Conservation (phyloP, 2,329 filamentous ascomycete species). For the Cryphonectria carpinicola region DNA sequence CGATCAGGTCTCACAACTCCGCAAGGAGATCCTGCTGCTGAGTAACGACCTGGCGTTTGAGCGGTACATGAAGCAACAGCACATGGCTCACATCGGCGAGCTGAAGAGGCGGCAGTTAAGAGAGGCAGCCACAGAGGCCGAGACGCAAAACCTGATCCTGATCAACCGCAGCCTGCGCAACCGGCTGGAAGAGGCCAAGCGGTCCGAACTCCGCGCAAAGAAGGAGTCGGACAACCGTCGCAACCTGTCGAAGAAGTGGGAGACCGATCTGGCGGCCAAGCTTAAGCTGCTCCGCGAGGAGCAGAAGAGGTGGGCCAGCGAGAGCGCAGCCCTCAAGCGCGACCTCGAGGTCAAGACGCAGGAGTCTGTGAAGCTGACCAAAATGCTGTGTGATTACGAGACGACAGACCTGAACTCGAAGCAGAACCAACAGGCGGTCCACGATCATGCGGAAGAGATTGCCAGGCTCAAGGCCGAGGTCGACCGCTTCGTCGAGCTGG, state of each 20-base stretch:
- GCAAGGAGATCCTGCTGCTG: constrained; percentile 74
- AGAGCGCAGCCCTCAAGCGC: constrained; percentile 59
- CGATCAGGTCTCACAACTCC: constrained; percentile 59
- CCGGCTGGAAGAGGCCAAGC: constrained; percentile 73
- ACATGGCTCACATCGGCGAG: constrained; percentile 80
- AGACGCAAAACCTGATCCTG: constrained; percentile 80
- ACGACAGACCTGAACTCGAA: constrained; percentile 66
- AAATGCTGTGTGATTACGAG: constrained; percentile 70
- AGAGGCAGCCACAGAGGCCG: constrained; percentile 78
- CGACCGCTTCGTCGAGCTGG: constrained; percentile 60
- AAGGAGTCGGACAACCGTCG: constrained; percentile 75
- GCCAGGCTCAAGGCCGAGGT: constrained; percentile 63
- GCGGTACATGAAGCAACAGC: constrained; percentile 81
- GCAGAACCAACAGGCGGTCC: constrained; percentile 66
- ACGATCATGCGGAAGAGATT: constrained; percentile 64
- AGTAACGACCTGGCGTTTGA: constrained; percentile 85
- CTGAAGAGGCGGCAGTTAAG: constrained; percentile 74
- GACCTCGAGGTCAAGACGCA: constrained; percentile 61
- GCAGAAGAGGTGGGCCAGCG: constrained; percentile 65
- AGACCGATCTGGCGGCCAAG: constrained; percentile 70
- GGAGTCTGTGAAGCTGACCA: constrained; percentile 67
- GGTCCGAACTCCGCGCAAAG: constrained; percentile 69
- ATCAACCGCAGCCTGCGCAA: constrained; percentile 74
- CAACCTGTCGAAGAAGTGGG: constrained; percentile 77
- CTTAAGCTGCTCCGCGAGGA: constrained; percentile 70